Percentiles rank a stretch among this genome's conserved stretches.
Evolutionary conservation across 2,329 filamentous ascomycete genomes (phyloP).

Genomic region (Ceratocystiopsis sp.): DNA sequence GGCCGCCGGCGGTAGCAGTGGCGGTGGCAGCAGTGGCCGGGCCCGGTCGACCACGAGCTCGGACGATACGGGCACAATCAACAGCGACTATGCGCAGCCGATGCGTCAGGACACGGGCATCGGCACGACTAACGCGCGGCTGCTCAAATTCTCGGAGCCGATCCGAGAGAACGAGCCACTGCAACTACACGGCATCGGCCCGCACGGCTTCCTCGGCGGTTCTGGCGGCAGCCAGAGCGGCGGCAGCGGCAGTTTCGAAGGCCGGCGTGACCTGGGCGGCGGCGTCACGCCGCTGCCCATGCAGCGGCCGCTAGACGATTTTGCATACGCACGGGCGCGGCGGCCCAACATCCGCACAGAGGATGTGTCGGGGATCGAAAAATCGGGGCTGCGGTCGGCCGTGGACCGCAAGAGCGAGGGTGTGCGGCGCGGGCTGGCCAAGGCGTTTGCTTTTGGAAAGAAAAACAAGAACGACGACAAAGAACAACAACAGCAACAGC

Average conservation of each 20-base stretch:
- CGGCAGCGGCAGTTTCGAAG: conserved; percentile 21
- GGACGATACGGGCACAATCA: conserved; percentile 21
- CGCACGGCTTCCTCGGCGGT: conserved; percentile 11
- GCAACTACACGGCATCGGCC: no score
- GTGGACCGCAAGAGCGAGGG: conserved; percentile 40
- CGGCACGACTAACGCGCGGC: conserved; percentile 25
- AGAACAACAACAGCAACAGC: conserved; percentile 11
- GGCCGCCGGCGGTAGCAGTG: no score
- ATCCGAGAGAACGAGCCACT: conserved; percentile 17
- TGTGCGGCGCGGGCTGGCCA: conserved; percentile 33
- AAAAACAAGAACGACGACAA: conserved; percentile 20
- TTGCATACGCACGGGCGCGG: conserved; percentile 25
- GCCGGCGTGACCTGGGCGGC: conserved; percentile 14
- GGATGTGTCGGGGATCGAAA: conserved; percentile 36
- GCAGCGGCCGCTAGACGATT: conserved; percentile 22
- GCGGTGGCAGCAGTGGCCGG: conserved; percentile 8
- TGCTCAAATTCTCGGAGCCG: conserved; percentile 28
- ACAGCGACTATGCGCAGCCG: conserved; percentile 20
- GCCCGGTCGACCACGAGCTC: conserved; percentile 22
- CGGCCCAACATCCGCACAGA: conserved; percentile 29
- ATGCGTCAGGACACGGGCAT: conserved; percentile 23
- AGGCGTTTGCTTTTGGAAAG: conserved; percentile 35
- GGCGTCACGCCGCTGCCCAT: conserved; percentile 3
- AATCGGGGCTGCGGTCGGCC: conserved; percentile 32
- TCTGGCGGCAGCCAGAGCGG: conserved; percentile 20